These are phyloP conservation scores for Globisporangium carolinianum DNA, from an alignment of 352 stramenopile species.

Conservation along the genomic window DNA sequence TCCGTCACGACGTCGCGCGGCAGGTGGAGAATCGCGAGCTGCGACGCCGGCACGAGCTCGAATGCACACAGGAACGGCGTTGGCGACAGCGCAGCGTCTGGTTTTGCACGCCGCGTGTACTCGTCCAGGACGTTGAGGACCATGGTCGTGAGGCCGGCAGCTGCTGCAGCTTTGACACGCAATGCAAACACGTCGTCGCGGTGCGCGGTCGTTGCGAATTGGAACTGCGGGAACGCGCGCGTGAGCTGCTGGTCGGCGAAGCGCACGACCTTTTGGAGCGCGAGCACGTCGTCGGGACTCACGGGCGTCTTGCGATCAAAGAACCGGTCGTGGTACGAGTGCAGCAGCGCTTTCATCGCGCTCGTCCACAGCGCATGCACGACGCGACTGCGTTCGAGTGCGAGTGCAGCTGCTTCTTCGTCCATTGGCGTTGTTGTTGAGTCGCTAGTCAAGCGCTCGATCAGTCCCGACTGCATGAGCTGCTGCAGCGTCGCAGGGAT, in stretches of 20 bases:
- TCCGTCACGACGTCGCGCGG: constrained; percentile 30
- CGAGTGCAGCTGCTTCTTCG: constrained; percentile 1
- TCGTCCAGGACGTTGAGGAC: constrained; percentile 53
- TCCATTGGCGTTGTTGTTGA: not conserved
- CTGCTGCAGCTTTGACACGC: constrained; percentile 53
- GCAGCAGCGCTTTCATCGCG: constrained; percentile 50
- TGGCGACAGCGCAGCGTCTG: constrained; percentile 15
- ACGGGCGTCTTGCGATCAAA: constrained; percentile 34
- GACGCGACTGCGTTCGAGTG: constrained; percentile 19
- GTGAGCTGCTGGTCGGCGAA: constrained; percentile 56
- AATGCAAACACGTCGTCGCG: constrained; percentile 52
- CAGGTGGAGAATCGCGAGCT: constrained; percentile 45
- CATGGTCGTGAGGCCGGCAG: constrained; percentile 32
- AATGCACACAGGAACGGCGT: constrained; percentile 36
- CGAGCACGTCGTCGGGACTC: constrained; percentile 27
- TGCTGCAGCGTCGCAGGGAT: constrained; percentile 58
- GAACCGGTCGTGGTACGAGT: constrained; percentile 59
- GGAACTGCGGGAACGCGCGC: constrained; percentile 44
- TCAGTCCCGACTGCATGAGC: constrained; percentile 39
- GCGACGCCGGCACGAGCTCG: constrained; percentile 49
- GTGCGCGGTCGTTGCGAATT: constrained; percentile 28
- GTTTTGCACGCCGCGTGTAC: constrained; percentile 32
- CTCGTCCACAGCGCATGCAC: constrained; percentile 45
- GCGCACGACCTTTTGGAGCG: constrained; percentile 48
- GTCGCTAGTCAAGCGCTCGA: constrained; percentile 18